Percentiles rank a stretch among this genome's conserved stretches.
These are phyloP conservation scores for Rosellinia necatrix DNA, from an alignment of 2,329 filamentous ascomycete species.

Conservation along the genomic window DNA sequence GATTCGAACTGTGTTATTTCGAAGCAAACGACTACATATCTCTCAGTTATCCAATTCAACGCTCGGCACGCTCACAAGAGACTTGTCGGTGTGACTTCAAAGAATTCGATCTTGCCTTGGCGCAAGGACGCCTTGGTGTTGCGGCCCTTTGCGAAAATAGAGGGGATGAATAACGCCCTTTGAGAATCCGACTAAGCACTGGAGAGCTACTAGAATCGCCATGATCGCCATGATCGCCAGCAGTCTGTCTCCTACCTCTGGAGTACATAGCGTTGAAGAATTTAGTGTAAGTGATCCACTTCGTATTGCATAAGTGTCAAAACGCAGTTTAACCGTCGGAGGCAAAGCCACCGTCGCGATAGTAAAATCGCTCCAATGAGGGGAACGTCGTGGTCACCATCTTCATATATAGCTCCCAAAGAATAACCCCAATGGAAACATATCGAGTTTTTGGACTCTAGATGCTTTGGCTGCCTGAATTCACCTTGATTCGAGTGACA, in stretches of 20 bases:
- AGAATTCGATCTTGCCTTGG: no score
- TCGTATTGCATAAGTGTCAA: not conserved
- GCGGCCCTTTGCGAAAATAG: no score
- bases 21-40: no score
- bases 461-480: not conserved
- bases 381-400: not conserved
- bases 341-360: constrained; percentile 4
- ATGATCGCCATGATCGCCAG: not conserved
- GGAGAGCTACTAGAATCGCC: not conserved
- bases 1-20: no score
- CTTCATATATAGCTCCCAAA: not conserved
- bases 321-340: constrained; percentile 14
- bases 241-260: not conserved
- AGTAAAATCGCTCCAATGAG: constrained; percentile 16
- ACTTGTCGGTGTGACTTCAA: no score
- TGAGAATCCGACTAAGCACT: no score
- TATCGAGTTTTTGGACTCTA: not conserved
- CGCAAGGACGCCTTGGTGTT: no score
- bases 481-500: not conserved
- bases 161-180: no score
- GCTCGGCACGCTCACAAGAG: no score
- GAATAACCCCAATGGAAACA: not conserved
- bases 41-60: no score
- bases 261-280: not conserved
- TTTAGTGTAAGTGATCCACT: not conserved